Base-by-base conservation (phyloP, 139 green algal genomes). In the Chlorella sp. region DNA sequence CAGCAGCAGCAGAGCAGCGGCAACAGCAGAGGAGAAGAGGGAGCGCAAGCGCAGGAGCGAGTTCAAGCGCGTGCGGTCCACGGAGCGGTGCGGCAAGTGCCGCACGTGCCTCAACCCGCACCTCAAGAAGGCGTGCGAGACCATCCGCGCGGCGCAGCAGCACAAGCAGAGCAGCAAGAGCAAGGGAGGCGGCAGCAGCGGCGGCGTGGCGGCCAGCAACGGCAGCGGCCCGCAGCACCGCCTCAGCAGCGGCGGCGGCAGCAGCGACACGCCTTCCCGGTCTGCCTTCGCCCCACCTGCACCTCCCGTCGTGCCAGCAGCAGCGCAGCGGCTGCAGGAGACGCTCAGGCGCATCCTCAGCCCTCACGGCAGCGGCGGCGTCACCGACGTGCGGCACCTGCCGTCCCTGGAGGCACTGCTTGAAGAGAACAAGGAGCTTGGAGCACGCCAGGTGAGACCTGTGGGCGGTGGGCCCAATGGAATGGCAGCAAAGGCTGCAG, bases 111-210 rank as follows among this genome's bases (percentile, higher is more conserved):
- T 73, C 6, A 72, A 77, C 66, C 73, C 77, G 2, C 34, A 66
- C 3, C 49, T 81, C 22, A 81, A 81, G 50, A 81, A 77, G 32
- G 77, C 67, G 3, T 83, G 73, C 73, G 42, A 72, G 49, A 63
- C 42, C 3, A 2, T 63, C 5, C 67, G 67, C 2, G 31, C 31
- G 22, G 23, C n/a, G 66, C 66, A n/a, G 33, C 17, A 51, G 31
- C 3, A 20, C 32, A 51, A 49, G 63, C 63, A 29, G 23, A 63
- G 10, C 67, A 35, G 42, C 67, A 72, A 2, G 35, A 22, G 3
- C 67, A 36, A 3, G 36, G 6, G 10, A 27, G 34, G 27, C 61
- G 27, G 34, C 61, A 34, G 3, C n/a, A n/a, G n/a, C n/a, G n/a
- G n/a, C n/a, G n/a, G n/a, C n/a, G n/a, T n/a, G n/a, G n/a, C n/a